A percentile compares a stretch with the other conserved stretches of the same genome.
phyloP scores from a whole-genome alignment of 2,329 filamentous ascomycete species.

The Pestalotiopsis sp. region DNA sequence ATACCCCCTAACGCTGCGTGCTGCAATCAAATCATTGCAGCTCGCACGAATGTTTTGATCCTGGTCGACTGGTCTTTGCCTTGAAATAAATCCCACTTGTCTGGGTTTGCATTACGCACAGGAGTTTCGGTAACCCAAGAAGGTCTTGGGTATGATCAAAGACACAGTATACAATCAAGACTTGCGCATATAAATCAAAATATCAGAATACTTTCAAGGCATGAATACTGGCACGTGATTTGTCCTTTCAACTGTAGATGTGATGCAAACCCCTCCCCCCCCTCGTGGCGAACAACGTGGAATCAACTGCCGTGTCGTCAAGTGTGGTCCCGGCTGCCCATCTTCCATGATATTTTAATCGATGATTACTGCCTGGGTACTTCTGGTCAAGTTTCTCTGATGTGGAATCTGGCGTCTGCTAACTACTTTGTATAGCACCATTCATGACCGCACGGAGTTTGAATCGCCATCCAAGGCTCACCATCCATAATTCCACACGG shows the following conservation, averaged over 20 bases:
- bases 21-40: conserved; percentile 3
- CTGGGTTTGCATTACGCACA: conserved; percentile 5
- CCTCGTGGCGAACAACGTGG: too few relatives aligned
- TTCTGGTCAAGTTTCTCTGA: too few relatives aligned
- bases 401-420: too few relatives aligned
- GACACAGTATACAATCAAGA: background rate
- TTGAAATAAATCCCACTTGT: background rate
- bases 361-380: too few relatives aligned
- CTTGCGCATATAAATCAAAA: conserved; percentile 3
- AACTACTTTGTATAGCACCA: too few relatives aligned
- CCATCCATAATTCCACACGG: too few relatives aligned
- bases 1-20: conserved; percentile 7
- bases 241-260: background rate
- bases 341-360: too few relatives aligned
- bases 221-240: background rate
- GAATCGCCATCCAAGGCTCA: too few relatives aligned
- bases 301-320: too few relatives aligned
- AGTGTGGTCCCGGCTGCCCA: too few relatives aligned
- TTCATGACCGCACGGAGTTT: too few relatives aligned
- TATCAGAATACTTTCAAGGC: background rate
- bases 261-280: too few relatives aligned
- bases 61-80: conserved; percentile 6
- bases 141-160: background rate
- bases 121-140: conserved; percentile 7
- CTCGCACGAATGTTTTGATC: background rate